phyloP scores from a whole-genome alignment of 2,329 filamentous ascomycete genomes.

The Penicillium sp. region DNA sequence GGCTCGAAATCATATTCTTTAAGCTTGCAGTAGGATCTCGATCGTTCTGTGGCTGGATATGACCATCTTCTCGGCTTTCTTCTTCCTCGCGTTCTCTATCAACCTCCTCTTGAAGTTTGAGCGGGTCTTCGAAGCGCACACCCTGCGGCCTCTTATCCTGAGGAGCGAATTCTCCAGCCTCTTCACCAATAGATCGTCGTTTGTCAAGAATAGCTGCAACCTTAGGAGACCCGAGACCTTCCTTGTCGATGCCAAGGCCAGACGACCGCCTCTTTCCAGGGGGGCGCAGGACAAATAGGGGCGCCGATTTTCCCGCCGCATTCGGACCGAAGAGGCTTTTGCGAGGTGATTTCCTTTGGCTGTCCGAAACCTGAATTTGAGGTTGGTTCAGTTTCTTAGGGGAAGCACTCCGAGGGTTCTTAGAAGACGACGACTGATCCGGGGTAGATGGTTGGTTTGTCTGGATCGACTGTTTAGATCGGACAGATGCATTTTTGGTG shows the following conservation, averaged over 20 bases:
- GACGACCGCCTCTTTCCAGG: constrained; percentile 62
- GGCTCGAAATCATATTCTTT: constrained; percentile 76
- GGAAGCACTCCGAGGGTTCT: constrained; percentile 54
- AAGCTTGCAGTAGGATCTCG: constrained; percentile 70
- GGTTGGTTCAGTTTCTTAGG: constrained; percentile 54
- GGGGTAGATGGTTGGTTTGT: constrained; percentile 53
- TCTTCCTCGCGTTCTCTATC: constrained; percentile 67
- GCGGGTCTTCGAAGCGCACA: constrained; percentile 70
- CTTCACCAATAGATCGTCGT: constrained; percentile 72
- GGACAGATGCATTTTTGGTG: constrained; percentile 43
- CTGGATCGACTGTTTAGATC: constrained; percentile 51
- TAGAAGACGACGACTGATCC: constrained; percentile 55
- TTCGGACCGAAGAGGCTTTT: constrained; percentile 61
- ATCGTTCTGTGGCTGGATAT: constrained; percentile 56
- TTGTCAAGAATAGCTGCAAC: constrained; percentile 73
- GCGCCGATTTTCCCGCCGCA: constrained; percentile 63
- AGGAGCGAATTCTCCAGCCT: constrained; percentile 67
- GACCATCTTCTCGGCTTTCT: constrained; percentile 64
- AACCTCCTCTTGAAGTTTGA: constrained; percentile 65
- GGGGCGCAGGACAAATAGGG: constrained; percentile 68
- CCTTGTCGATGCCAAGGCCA: constrained; percentile 71
- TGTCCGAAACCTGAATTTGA: constrained; percentile 45
- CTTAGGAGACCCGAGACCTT: constrained; percentile 75
- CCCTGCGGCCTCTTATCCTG: constrained; percentile 46
- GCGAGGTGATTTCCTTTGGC: constrained; percentile 43